These are phyloP conservation scores for Taphrina betulina DNA, from an alignment of 1,139 yeast genomes.

Conservation along the genomic window DNA sequence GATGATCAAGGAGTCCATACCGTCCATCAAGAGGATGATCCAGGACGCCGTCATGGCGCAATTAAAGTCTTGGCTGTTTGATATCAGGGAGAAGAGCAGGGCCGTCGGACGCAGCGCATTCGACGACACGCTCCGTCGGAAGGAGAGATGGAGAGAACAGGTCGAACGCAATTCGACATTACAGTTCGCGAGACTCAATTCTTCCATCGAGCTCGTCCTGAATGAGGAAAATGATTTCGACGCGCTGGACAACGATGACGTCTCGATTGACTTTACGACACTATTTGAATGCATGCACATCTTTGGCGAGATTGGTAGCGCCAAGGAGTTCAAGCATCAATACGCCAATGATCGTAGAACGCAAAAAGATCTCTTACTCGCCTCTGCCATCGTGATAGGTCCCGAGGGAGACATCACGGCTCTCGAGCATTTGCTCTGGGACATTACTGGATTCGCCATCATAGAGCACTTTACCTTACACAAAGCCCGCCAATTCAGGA, in stretches of 20 bases:
- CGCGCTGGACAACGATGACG: slow-evolving; percentile 50
- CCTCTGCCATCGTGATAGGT: slow-evolving; percentile 44
- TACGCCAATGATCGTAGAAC: slow-evolving; percentile 72
- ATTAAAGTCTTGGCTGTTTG: slow-evolving; percentile 67
- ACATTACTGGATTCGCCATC: slow-evolving; percentile 72
- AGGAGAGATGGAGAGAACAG: slow-evolving; percentile 57
- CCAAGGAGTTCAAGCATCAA: slow-evolving; percentile 58
- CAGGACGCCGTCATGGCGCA: slow-evolving; percentile 75
- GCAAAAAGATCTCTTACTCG: slow-evolving; percentile 72
- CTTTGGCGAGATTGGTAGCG: slow-evolving; percentile 68
- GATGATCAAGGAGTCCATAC: slow-evolving; percentile 61
- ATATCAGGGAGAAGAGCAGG: slow-evolving; percentile 58
- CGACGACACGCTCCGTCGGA: slow-evolving; percentile 56
- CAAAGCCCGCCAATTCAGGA: slow-evolving; percentile 51
- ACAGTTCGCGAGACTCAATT: slow-evolving; percentile 67
- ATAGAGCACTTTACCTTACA: slow-evolving; percentile 68
- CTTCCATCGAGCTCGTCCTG: slow-evolving; percentile 77
- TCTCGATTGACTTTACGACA: slow-evolving; percentile 62
- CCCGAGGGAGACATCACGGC: slow-evolving; percentile 40
- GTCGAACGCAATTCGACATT: slow-evolving; percentile 50
- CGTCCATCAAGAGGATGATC: slow-evolving; percentile 70
- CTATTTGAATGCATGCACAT: slow-evolving; percentile 82
- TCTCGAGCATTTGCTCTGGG: slow-evolving; percentile 59
- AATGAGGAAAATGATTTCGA: slow-evolving; percentile 47
- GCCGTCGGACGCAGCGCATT: slow-evolving; percentile 62